phyloP scores from a whole-genome alignment of 1,284 basidiomycete genomes.

The Cutaneotrichosporon curvatum region DNA sequence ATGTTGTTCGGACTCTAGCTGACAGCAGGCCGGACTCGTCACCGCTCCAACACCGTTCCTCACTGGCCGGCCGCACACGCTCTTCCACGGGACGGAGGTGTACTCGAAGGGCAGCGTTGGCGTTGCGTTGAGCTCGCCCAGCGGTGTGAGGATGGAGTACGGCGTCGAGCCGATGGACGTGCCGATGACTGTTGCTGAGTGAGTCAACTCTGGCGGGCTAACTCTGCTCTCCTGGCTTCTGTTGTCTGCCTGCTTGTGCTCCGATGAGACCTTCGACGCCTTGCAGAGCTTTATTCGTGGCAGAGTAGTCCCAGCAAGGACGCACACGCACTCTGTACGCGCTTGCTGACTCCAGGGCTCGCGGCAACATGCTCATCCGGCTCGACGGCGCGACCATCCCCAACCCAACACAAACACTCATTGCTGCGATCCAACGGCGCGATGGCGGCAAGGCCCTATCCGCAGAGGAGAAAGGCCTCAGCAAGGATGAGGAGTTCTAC shows the following conservation, averaged over 20 bases:
- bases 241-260: too few relatives aligned
- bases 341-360: constrained; percentile 25
- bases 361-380: constrained; percentile 69
- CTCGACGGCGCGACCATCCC: constrained; percentile 46
- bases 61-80: constrained; percentile 69
- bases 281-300: too few relatives aligned
- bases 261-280: too few relatives aligned
- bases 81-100: constrained; percentile 58
- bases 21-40: constrained; percentile 58
- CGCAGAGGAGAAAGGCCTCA: constrained; percentile 43
- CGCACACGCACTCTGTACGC: too few relatives aligned
- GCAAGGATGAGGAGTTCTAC: constrained; percentile 64
- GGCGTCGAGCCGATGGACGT: constrained; percentile 54
- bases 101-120: constrained; percentile 66
- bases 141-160: constrained; percentile 49
- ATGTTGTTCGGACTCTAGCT: too few relatives aligned
- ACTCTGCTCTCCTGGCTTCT: too few relatives aligned
- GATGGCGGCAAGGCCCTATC: constrained; percentile 15
- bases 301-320: too few relatives aligned
- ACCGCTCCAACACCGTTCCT: constrained; percentile 77
- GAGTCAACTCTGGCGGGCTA: too few relatives aligned
- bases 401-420: constrained; percentile 65
- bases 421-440: constrained; percentile 53
- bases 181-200: constrained; percentile 57
- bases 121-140: constrained; percentile 51